Base-by-base conservation (phyloP, 192 early-diverging fungal species). In the Geranomyces variabilis region DNA sequence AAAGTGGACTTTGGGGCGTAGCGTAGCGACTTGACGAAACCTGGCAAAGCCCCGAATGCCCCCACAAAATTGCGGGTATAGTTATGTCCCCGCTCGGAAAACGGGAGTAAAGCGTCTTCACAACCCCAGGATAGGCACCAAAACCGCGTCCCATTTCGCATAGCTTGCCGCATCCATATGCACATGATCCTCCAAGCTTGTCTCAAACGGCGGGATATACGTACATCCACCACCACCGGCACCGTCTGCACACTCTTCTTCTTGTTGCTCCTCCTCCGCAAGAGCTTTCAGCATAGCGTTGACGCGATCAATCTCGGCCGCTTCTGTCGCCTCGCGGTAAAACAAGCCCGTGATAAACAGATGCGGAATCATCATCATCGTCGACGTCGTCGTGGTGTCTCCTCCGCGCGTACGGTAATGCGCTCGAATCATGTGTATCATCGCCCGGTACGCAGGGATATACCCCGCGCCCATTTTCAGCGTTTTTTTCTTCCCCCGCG, bases 141-240 rank as follows among this genome's bases (percentile, higher is more conserved):
- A 10, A 41, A 10, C 36, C 36, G 36, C 36, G 36, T 53, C 51
- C 51, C 51, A 53, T 24, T n/a, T 26, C 19, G 51, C 19, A 53
- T 53, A 53, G 17, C 51, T 17, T 7, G 51, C 17, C 51, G 51
- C 19, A 17, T 53, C 51, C 51, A 53, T 53, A 53, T 53, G 51
- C 24, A 53, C 24, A 26, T 53, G 51, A 17, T 53, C 51, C n/a
- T 53, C 51, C 17, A 53, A 26, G 15, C n/a, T 24, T 17, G 24
- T 26, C 2, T 3, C 6, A 15, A 53, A 53, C n/a, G 51, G 51
- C 15, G 4, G 51, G 7, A 53, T 15, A 15, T 53, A 53, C 51
- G 36, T 41, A 41, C 36, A 41, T 41, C 5, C 36, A 41, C 36
- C 36, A 10, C n/a, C n/a, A n/a, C n/a, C n/a, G n/a, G n/a, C n/a